Evolutionary conservation across 345 rosid genomes (phyloP).

Genomic region (Jatropha curcas): DNA sequence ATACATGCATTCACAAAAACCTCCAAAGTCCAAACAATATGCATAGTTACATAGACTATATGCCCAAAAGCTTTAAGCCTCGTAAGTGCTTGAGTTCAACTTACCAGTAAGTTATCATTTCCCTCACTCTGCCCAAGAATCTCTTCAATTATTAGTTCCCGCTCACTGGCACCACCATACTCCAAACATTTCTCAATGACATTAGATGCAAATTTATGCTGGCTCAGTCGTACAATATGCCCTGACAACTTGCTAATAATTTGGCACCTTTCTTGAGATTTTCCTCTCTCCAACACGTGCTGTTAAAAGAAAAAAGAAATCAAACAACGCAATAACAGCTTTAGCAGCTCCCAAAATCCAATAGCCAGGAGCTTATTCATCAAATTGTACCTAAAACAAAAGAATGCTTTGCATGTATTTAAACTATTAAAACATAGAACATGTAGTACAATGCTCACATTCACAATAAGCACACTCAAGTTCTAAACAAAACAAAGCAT

Average conservation of each 20-base stretch:
- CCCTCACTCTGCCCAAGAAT: constrained; percentile 72
- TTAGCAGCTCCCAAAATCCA: background rate
- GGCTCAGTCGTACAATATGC: constrained; percentile 85
- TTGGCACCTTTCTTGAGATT: constrained; percentile 64
- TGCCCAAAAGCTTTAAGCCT: background rate
- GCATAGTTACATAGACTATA: background rate
- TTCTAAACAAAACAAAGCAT: background rate
- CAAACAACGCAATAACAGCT: background rate
- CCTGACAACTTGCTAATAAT: constrained; percentile 80
- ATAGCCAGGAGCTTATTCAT: background rate
- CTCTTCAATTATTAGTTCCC: constrained; percentile 80
- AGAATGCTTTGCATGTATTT: background rate
- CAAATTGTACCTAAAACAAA: background rate
- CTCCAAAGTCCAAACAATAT: background rate
- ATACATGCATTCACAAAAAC: background rate
- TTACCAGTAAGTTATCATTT: constrained; percentile 83
- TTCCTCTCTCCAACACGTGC: constrained; percentile 95
- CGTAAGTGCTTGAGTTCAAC: constrained; percentile 19
- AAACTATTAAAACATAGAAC: background rate
- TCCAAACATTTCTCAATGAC: constrained; percentile 95
- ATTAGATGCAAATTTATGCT: constrained; percentile 95
- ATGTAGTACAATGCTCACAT: background rate
- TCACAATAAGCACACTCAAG: background rate
- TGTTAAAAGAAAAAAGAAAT: constrained; percentile 25
- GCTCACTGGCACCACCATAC: constrained; percentile 64